These are phyloP conservation scores for Monosporozyma solicola DNA, from an alignment of 805 yeast genomes.

Conservation along the genomic window DNA sequence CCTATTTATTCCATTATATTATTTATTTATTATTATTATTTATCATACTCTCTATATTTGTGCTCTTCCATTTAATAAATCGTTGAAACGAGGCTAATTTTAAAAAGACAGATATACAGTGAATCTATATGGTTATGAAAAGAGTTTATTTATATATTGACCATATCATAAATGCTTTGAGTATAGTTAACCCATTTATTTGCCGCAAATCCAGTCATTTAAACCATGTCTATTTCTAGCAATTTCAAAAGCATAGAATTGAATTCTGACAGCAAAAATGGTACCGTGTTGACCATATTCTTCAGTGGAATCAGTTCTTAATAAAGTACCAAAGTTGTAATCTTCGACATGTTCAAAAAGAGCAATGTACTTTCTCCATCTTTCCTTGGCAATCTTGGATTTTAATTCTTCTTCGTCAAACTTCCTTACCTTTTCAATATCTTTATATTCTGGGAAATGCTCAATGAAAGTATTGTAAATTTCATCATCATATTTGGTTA, in stretches of 20 bases:
- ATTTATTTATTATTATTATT: background rate
- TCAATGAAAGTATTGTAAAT: slow-evolving; percentile 50
- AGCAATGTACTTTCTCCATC: slow-evolving; percentile 85
- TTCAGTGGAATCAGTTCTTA: slow-evolving; percentile 60
- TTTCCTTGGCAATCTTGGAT: slow-evolving; percentile 64
- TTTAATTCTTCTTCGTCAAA: slow-evolving; percentile 79
- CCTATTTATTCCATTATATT: background rate
- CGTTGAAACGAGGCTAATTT: background rate
- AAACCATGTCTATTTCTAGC: slow-evolving; percentile 84
- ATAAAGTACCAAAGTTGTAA: slow-evolving; percentile 88
- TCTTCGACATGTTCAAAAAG: slow-evolving; percentile 79
- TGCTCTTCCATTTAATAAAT: background rate
- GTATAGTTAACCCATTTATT: slow-evolving; percentile 9
- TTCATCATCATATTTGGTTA: slow-evolving; percentile 65
- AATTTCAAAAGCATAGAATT: slow-evolving; percentile 90
- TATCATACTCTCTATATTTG: background rate
- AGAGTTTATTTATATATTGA: background rate
- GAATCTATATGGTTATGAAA: background rate
- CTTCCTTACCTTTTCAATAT: slow-evolving; percentile 44
- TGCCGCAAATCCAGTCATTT: slow-evolving; percentile 75
- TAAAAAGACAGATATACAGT: background rate
- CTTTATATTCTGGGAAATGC: slow-evolving; percentile 83
- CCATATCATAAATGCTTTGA: background rate
- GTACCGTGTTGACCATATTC: slow-evolving; percentile 82
- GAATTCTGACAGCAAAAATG: slow-evolving; percentile 85